These are phyloP conservation scores for Akanthomyces lecanii DNA, from an alignment of 2,329 filamentous ascomycete species.

Conservation along the genomic window DNA sequence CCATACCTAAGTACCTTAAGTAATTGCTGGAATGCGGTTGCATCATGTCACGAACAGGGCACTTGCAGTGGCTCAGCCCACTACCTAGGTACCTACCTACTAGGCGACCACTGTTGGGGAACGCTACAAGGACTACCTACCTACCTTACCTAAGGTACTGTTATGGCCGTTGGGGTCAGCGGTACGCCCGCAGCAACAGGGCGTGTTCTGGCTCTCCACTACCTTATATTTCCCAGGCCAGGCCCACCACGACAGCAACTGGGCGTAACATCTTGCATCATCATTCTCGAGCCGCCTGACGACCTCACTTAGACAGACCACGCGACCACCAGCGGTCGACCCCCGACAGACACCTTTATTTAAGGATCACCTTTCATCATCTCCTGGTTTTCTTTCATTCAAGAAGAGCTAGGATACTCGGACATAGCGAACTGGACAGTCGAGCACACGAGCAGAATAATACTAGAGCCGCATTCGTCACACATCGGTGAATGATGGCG, in stretches of 20 bases:
- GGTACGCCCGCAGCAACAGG: too few relatives aligned
- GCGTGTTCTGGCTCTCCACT: background rate
- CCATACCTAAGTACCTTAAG: too few relatives aligned
- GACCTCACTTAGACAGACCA: conserved; percentile 14
- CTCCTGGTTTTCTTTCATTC: background rate
- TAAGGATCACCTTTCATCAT: background rate
- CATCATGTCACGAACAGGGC: too few relatives aligned
- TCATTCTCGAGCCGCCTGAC: conserved; percentile 13
- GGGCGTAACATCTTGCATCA: conserved; percentile 15
- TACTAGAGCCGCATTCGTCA: background rate
- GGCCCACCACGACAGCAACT: background rate
- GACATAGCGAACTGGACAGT: background rate
- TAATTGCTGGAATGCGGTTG: too few relatives aligned
- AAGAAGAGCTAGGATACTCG: background rate
- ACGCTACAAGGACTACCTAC: too few relatives aligned
- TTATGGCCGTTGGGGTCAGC: too few relatives aligned
- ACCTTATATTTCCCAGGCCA: background rate
- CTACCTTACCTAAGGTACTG: too few relatives aligned
- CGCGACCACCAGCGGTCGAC: conserved; percentile 9
- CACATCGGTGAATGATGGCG: conserved; percentile 44
- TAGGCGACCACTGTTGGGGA: too few relatives aligned
- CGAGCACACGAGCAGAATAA: background rate
- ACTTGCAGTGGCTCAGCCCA: too few relatives aligned
- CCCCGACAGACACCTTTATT: background rate
- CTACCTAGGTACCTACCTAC: too few relatives aligned